phyloP scores from a whole-genome alignment of 495 filamentous ascomycete species.

The Aspergillus bridgeri region DNA sequence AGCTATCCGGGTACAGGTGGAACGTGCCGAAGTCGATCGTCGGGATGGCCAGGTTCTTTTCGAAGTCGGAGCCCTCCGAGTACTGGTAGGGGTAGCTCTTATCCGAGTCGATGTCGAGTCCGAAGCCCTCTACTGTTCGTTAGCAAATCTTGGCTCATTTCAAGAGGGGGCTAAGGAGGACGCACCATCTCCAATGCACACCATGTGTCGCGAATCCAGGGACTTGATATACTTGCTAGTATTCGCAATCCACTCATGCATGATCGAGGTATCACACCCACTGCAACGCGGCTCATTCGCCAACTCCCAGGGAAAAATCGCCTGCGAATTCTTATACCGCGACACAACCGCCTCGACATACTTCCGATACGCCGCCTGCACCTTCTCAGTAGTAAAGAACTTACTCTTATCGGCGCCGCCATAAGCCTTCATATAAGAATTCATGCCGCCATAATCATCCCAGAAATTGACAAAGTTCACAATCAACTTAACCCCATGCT shows the following conservation, averaged over 20 bases:
- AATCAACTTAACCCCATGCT: slow-evolving; percentile 57
- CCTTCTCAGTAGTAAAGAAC: slow-evolving; percentile 55
- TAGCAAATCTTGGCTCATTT: background rate
- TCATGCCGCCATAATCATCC: slow-evolving; percentile 65
- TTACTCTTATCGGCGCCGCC: slow-evolving; percentile 49
- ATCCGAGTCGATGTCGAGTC: slow-evolving; percentile 37
- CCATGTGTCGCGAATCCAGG: slow-evolving; percentile 63
- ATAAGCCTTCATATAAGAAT: slow-evolving; percentile 59
- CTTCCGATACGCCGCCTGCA: slow-evolving; percentile 56
- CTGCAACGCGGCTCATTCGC: slow-evolving; percentile 70
- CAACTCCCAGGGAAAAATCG: slow-evolving; percentile 70
- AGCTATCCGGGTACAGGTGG: slow-evolving; percentile 60
- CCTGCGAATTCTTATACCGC: slow-evolving; percentile 52
- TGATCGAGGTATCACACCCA: slow-evolving; percentile 53
- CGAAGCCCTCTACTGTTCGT: slow-evolving; percentile 33
- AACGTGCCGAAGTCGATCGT: slow-evolving; percentile 66
- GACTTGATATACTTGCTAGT: slow-evolving; percentile 61
- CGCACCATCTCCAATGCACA: slow-evolving; percentile 57
- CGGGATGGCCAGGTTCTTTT: slow-evolving; percentile 51
- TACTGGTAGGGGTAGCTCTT: slow-evolving; percentile 58
- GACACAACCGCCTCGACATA: slow-evolving; percentile 62
- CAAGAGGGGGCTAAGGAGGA: too few relatives aligned
- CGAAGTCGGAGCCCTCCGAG: slow-evolving; percentile 62
- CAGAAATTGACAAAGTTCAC: slow-evolving; percentile 55
- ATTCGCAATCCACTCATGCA: slow-evolving; percentile 60